Conservation (phyloP, 768 basidiomycete genomes). For the Krasilnikovozyma curviuscula region DNA sequence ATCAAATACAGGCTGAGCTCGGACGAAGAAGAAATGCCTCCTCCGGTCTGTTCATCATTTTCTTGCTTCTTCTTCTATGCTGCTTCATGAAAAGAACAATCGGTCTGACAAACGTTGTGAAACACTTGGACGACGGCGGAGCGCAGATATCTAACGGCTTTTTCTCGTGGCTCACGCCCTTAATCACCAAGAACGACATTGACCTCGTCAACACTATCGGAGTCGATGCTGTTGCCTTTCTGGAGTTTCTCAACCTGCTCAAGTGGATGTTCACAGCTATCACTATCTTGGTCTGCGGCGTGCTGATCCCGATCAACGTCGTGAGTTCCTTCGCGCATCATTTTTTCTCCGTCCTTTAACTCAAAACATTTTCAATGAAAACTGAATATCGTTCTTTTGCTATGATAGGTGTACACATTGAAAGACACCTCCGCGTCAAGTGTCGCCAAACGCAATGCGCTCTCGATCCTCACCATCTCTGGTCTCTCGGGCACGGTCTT, state of each 20-base stretch:
- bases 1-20: slow-evolving; percentile 20
- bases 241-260: slow-evolving; percentile 75
- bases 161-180: slow-evolving; percentile 76
- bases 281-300: slow-evolving; percentile 32
- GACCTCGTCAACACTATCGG: slow-evolving; percentile 46
- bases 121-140: slow-evolving; percentile 23
- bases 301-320: slow-evolving; percentile 77
- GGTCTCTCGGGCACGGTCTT: slow-evolving; percentile 52
- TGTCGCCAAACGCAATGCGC: slow-evolving; percentile 29
- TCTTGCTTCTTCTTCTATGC: background rate
- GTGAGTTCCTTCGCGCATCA: background rate
- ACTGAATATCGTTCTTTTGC: background rate
- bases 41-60: slow-evolving; percentile 7
- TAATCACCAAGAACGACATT: slow-evolving; percentile 66
- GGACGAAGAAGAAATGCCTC: slow-evolving; percentile 43
- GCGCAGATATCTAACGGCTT: slow-evolving; percentile 57
- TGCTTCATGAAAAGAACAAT: slow-evolving; percentile 37
- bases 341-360: too few species aligned
- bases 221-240: slow-evolving; percentile 77
- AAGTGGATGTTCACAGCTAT: slow-evolving; percentile 30
- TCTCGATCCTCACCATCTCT: slow-evolving; percentile 51
- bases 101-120: slow-evolving; percentile 40
- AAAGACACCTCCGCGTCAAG: slow-evolving; percentile 34
- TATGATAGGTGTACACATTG: slow-evolving; percentile 47
- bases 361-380: too few species aligned